Base-by-base conservation (phyloP, 345 rosid species). In the Gossypium australe region DNA sequence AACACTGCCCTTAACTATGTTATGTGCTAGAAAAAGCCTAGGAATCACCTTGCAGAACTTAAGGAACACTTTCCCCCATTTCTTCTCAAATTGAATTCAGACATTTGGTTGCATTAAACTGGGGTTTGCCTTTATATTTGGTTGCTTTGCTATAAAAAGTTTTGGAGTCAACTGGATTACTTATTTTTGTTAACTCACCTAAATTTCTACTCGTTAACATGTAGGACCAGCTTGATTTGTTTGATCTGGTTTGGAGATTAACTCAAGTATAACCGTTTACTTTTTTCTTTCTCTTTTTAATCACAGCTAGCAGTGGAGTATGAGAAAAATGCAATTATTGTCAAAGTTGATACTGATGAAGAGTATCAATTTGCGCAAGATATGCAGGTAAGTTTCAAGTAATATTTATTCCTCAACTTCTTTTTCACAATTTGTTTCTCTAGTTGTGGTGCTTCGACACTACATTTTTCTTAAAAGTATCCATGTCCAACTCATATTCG, bases 341-440 rank as follows among this genome's bases (percentile, higher is more conserved):
- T 94, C 75, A 94, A 92, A 84, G 98, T 94, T 44, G 97, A 94
- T 75, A 91, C 97, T 2, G 97, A 94, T 67, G 88, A 92, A 52
- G 97, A 92, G 79, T 87, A 94, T 62, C 95, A 94, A 78, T 94
- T 94, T 82, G 97, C 97, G 4, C 85, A 84, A 24, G 94, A 89
- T 73, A 92, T 94, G 98, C 98, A 92, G 98, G 81, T 89, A 59
- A 61, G 25, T 75, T 75, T 47, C 75, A 20, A 17, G 64, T 18
- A n/a, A 55, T 74, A 17, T 29, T 9, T 55, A 5, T 60, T 60
- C 67, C 56, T 47, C 7, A 16, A 27, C 20, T 70, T 47, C 53
- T 11, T 55, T 52, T 25, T 34, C 60, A 9, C 41, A 41, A 4
- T 13, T 43, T 11, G 3, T 22, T 24, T 22, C 12, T 41, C 61